Evolutionary conservation across 2,329 filamentous ascomycete species (phyloP).

Genomic region (Tolypocladium capitatum): DNA sequence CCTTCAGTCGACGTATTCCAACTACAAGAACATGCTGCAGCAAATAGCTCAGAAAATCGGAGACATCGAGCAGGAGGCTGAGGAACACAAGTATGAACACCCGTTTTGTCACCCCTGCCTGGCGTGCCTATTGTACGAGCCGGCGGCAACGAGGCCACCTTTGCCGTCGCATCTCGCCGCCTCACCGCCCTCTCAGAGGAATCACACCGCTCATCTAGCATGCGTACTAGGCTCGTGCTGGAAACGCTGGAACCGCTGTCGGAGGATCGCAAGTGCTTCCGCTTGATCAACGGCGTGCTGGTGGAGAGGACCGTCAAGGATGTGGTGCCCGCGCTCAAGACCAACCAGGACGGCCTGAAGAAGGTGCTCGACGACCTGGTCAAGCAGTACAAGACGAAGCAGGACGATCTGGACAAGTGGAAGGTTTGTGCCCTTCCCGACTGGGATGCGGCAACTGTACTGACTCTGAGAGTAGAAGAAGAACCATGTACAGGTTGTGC

Average conservation of each 20-base stretch:
- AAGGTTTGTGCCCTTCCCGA: conserved; percentile 51
- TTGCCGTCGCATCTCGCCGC: conserved; percentile 23
- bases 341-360: conserved; percentile 84
- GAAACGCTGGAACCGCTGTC: conserved; percentile 79
- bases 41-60: conserved; percentile 93
- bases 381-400: conserved; percentile 92
- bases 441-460: conserved; percentile 5
- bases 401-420: conserved; percentile 94
- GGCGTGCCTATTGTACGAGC: not conserved
- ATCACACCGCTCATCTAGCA: conserved; percentile 10
- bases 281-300: conserved; percentile 94
- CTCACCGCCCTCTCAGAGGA: conserved; percentile 5
- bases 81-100: conserved; percentile 75
- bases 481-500: conserved; percentile 79
- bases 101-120: not conserved
- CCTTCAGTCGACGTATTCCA: conserved; percentile 66
- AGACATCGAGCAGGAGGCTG: conserved; percentile 91
- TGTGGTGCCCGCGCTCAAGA: conserved; percentile 79
- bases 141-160: not conserved
- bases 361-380: conserved; percentile 90
- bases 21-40: conserved; percentile 68
- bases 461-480: conserved; percentile 50
- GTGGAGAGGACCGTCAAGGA: conserved; percentile 91
- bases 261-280: conserved; percentile 87
- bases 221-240: conserved; percentile 61